Evolutionary conservation across 2,329 filamentous ascomycete genomes (phyloP), one percentile per base, ranked within the genome.

Genomic region (Hawksworthiomyces lignivorus): DNA sequence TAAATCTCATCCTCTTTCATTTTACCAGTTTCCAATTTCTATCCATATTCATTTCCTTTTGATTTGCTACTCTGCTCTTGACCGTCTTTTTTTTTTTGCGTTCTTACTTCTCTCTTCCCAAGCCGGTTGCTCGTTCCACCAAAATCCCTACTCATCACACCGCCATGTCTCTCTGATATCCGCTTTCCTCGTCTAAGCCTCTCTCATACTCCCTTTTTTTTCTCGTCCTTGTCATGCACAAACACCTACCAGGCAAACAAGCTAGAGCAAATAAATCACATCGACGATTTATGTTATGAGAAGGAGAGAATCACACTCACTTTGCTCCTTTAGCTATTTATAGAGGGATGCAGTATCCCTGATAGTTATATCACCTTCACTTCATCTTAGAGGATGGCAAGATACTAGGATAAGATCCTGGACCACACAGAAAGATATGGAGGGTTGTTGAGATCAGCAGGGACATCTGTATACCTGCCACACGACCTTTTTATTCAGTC

Each of bases 61-160:
- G 17, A 5, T 18, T 17, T 17, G 7, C 30, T 18, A 17, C 10
- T 17, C 15, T 18, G 9, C 9, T 32, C 8, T 18, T 32, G 30
- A 14, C 15, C 7, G 8, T 32, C 14, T 15, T 15, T 17, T 9
- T 4, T 8, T 22, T 11, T 12, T 33, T 26, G 5, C 27, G 4
- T 22, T 10, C 33, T 5, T 22, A 20, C 11, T 14, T 20, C 27
- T 12, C 17, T 36, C 15, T 15, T 11, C n/a, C 8, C 15, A n/a
- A n/a, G 10, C 19, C 11, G 32, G 32, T 18, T 12, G 15, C 12
- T 24, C 17, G 33, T 37, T 37, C 34, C 34, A 36, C 33, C 31
- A 27, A 29, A 12, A 20, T 15, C n/a, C 22, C 34, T 17, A 26
- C 15, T 26, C 18, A 37, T 37, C 38, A 41, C 43, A 44, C 43